Base-by-base conservation (phyloP, 2,329 filamentous ascomycete species). In the Metarhizium robertsii region DNA sequence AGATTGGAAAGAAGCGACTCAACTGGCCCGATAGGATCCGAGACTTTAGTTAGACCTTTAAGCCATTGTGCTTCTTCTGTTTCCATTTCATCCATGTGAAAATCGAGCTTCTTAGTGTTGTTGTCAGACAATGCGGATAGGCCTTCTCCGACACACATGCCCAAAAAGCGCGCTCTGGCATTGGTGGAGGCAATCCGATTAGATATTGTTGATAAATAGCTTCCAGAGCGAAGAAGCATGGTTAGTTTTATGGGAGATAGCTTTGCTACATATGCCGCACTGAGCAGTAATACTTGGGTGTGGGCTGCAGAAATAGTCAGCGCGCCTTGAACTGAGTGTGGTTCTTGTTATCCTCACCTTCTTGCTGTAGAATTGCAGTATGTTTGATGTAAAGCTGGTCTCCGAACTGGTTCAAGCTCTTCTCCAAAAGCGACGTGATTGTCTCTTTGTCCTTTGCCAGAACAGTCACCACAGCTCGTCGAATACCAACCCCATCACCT, bases 361-460 rank as follows among this genome's bases (percentile, higher is more conserved):
- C 90, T 78, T 99, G 94, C 64, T 92, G 88, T 43, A 94, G 66
- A n/a, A 88, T 81, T 5, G 92, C 86, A 0, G 87, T 83, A 69
- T 97, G 91, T 56, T 84, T 88, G 62, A 97, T 90, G 64, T 91
- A 95, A 11, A 97, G 75, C 52, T 87, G 83, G 63, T 96, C 92
- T 1, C 90, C 89, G 68, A 97, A 96, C 51, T 87, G 81, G 43
- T 75, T 75, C 51, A 96, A 73, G 51, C 79, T 81, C 64, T 84
- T 89, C 63, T 91, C 83, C 55, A 92, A 67, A 40, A 88, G 73
- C 0, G 67, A 73, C 5, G 77, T 71, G 2, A 90, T 71, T 20
- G 71, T 71, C 1, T 76, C 75, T 57, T 72, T 79, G 50, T 78
- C 74, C 43, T 77, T 69, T 11, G 78, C 75, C 20, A 89, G 66